Base-by-base conservation (phyloP, 2,329 filamentous ascomycete genomes). In the Beauveria sp. region DNA sequence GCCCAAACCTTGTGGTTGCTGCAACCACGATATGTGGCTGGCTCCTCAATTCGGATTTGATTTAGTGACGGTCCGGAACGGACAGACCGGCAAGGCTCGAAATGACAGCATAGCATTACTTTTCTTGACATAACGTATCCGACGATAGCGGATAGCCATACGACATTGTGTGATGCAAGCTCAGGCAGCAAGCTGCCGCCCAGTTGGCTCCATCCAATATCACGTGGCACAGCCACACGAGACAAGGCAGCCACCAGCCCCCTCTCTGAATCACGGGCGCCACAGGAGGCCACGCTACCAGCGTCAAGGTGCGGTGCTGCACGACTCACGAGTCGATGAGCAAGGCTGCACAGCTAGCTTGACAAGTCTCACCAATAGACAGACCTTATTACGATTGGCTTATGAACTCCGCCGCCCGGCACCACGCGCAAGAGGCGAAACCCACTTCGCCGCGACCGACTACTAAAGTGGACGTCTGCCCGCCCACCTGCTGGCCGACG, bases 401-500 rank as follows among this genome's bases (percentile, higher is more conserved):
- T n/a, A 40, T 37, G n/a, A 57, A 44, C 55, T 48, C 55, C 46
- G 46, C 30, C 7, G 18, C 26, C 46, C 30, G 28, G 20, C 34
- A 24, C 34, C 46, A 51, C 37, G 16, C 22, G 28, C 48, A 52
- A 22, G 7, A 59, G 56, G 56, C 56, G 34, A 58, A 58, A 51
- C 56, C 56, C 56, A 59, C 56, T 7, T 40, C 34, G 47, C 47
- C 28, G 56, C 56, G 40, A n/a, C 37, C 40, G 40, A 52, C 37
- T 59, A 59, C 57, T 59, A 59, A 59, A 59, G 57, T 54, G 50
- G 50, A 54, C 57, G 57, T 44, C 37, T 40, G 48, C 57, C 57
- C 57, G 41, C 57, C 57, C 57, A 37, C 40, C 40, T 46, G 12
- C 48, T 54, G 37, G n/a, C 40, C 28, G 26, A 9, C 48, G 41